phyloP scores from a whole-genome alignment of 306 rosid genomes.

The Purshia tridentata region DNA sequence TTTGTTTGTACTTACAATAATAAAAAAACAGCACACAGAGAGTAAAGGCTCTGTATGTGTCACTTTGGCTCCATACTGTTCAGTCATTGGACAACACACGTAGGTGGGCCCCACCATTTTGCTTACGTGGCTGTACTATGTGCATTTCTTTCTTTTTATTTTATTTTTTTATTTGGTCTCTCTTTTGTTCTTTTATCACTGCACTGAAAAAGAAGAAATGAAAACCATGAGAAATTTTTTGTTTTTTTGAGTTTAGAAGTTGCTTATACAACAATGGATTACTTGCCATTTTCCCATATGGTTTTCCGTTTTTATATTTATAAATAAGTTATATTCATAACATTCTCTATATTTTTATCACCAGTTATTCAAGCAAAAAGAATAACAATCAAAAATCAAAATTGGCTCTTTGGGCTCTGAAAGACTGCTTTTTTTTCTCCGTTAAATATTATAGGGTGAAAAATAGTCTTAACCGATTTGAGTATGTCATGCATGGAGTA shows the following conservation, averaged over 20 bases:
- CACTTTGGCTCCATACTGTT: background rate
- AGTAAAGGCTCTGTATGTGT: no score
- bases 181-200: no score
- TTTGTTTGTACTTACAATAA: background rate
- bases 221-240: no score
- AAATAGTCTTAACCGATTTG: background rate
- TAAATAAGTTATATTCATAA: no score
- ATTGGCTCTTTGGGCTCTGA: background rate
- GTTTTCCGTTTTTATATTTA: no score
- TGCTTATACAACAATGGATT: background rate
- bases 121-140: background rate
- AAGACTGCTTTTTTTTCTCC: background rate
- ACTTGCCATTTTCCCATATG: background rate
- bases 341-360: no score
- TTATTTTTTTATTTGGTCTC: background rate
- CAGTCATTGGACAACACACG: constrained; percentile 54
- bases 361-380: background rate
- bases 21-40: background rate
- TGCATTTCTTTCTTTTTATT: background rate
- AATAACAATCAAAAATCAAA: background rate
- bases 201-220: no score
- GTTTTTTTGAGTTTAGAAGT: background rate
- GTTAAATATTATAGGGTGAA: background rate
- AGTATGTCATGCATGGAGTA: background rate
- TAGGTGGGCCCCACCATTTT: constrained; percentile 7